Percentiles rank a stretch among this genome's conserved stretches.
These are phyloP conservation scores for Daldinia concentrica DNA, from an alignment of 495 filamentous ascomycete genomes.

Conservation along the genomic window DNA sequence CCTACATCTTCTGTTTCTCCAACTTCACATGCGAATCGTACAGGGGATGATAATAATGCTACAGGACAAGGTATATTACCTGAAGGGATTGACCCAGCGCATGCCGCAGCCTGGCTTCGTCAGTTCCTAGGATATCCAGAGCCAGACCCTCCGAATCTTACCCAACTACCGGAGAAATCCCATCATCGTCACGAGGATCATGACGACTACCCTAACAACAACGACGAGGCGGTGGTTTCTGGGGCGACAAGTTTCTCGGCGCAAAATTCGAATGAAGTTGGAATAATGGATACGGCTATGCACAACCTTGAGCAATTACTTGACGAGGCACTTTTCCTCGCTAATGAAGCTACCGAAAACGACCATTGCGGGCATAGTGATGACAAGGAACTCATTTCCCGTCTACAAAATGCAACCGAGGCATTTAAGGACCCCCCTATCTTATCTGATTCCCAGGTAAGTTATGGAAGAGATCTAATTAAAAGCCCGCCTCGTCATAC, in stretches of 20 bases:
- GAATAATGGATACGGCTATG: constrained; percentile 48
- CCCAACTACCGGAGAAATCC: constrained; percentile 41
- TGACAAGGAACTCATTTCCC: not conserved
- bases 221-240: constrained; percentile 37
- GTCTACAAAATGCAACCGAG: not conserved
- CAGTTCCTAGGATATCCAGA: constrained; percentile 41
- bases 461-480: not conserved
- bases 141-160: constrained; percentile 27
- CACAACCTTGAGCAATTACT: constrained; percentile 58
- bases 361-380: constrained; percentile 29
- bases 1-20: constrained; percentile 25
- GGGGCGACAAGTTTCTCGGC: constrained; percentile 39
- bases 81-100: constrained; percentile 22
- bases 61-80: constrained; percentile 7
- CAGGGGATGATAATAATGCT: not conserved
- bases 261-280: constrained; percentile 22
- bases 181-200: constrained; percentile 37
- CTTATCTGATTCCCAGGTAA: not conserved
- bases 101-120: constrained; percentile 41
- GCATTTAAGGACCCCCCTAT: not conserved
- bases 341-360: constrained; percentile 48
- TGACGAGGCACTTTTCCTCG: constrained; percentile 56
- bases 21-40: constrained; percentile 9
- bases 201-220: constrained; percentile 28
- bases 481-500: not conserved